Percentiles rank a stretch among this genome's conserved stretches.
Evolutionary conservation across 2,329 filamentous ascomycete genomes (phyloP).

Genomic region (Boeremia lycopersici): DNA sequence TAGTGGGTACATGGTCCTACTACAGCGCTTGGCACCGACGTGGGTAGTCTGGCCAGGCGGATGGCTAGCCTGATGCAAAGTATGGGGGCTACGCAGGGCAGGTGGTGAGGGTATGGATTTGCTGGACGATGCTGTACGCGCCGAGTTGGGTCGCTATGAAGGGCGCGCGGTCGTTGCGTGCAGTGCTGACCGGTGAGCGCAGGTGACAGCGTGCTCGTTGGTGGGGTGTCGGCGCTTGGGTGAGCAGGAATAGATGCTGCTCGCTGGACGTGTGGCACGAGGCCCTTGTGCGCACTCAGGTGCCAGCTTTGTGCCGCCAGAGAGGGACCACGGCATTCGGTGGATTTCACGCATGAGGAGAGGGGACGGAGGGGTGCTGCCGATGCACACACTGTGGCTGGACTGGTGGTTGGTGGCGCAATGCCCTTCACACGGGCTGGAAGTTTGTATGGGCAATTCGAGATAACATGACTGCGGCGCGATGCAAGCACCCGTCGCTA

Average conservation of each 20-base stretch:
- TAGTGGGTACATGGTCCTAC: too few species aligned
- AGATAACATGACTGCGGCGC: constrained; percentile 13
- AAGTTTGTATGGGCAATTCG: neutral
- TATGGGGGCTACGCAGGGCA: too few species aligned
- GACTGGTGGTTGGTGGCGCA: too few species aligned
- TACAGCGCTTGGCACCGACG: too few species aligned
- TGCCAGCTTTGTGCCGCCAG: neutral
- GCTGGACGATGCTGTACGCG: constrained; percentile 9
- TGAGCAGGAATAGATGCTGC: constrained; percentile 6
- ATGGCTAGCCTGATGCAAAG: too few species aligned
- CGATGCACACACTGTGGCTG: too few species aligned
- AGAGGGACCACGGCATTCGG: too few species aligned
- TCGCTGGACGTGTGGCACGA: neutral
- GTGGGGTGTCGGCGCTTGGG: constrained; percentile 13
- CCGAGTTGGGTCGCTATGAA: constrained; percentile 3
- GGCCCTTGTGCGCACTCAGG: neutral
- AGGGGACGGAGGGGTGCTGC: too few species aligned
- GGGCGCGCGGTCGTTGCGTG: neutral
- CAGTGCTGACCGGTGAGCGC: neutral
- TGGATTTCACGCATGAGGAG: too few species aligned
- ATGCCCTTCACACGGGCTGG: too few species aligned
- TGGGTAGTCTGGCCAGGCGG: too few species aligned
- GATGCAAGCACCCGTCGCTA: constrained; percentile 15
- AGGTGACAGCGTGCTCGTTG: constrained; percentile 9
- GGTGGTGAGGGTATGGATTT: too few species aligned